Evolutionary conservation across 225 moss, liverwort and hornwort species (phyloP), one percentile per base, ranked within the genome.

Genomic region (Asterella californica): DNA sequence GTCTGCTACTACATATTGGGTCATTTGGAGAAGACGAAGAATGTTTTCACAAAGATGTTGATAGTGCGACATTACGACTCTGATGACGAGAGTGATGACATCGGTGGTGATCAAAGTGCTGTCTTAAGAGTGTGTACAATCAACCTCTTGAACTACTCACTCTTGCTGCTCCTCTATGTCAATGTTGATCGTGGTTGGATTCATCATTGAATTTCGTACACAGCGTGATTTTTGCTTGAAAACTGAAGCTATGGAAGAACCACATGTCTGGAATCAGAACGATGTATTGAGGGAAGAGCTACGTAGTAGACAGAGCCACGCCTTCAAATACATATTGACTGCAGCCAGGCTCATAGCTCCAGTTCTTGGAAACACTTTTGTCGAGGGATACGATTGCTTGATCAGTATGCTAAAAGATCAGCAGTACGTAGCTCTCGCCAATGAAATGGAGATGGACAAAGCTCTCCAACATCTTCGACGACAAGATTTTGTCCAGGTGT

Each of bases 361-460:
- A 55, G 86, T 93, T 61, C 80, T 95, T 38, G 87, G 86, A 27
- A 82, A 78, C 21, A 92, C 83, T 48, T 88, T 90, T 61, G 89
- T 91, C 70, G 99, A 91, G 72, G 99, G 99, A 4, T 99, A 95
- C 80, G 90, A 99, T 34, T 91, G 87, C 91, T 75, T 95, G 85
- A 88, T 94, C 75, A 90, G 85, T 47, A 87, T 90, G 79, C 80
- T 99, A 70, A 99, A 94, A 88, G 95, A 99, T 47, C 93, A 99
- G 78, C 86, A 90, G 2, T 99, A 92, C 82, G 74, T 78, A 83
- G 88, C 83, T 62, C 59, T 91, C 38, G 91, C 95, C 37, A 93
- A 90, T 80, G 99, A 95, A 77, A 90, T 95, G 89, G 95, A 99
- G 74, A 95, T 99, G 92, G 92, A 89, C 72, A 95, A 91, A 86